Percentiles rank a stretch among this genome's conserved stretches.
Conservation (phyloP, 306 rosid species). For the Vigna reflexopilosa region DNA sequence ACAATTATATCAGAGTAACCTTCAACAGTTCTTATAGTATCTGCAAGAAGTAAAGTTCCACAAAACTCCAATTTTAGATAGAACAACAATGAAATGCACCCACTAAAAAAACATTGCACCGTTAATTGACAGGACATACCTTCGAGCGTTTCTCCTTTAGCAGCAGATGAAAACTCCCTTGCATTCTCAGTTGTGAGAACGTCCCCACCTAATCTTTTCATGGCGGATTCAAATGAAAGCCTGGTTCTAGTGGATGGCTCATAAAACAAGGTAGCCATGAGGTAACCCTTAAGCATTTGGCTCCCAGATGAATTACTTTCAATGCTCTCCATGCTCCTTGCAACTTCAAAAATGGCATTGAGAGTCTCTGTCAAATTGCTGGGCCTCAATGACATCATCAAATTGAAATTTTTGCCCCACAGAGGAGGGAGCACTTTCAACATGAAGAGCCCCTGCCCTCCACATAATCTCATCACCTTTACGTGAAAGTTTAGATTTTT, state of each 20-base stretch:
- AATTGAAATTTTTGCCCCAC: conserved; percentile 70
- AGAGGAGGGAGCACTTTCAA: conserved; percentile 54
- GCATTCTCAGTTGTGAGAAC: conserved; percentile 97
- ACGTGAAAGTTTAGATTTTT: conserved; percentile 35
- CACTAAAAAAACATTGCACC: background rate
- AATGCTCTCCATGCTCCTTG: conserved; percentile 81
- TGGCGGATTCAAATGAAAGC: conserved; percentile 97
- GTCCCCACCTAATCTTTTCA: conserved; percentile 96
- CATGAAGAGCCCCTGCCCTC: conserved; percentile 47
- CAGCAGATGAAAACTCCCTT: conserved; percentile 90
- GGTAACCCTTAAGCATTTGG: conserved; percentile 83
- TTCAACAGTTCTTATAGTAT: conserved; percentile 85
- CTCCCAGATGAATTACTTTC: conserved; percentile 69
- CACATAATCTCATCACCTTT: conserved; percentile 43
- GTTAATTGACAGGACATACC: conserved; percentile 49
- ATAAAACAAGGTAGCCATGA: conserved; percentile 95
- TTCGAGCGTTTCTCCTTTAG: conserved; percentile 97
- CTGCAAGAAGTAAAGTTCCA: conserved; percentile 58
- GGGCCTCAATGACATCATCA: conserved; percentile 87
- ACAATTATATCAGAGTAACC: conserved; percentile 93
- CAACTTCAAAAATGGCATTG: conserved; percentile 74
- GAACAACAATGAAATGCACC: conserved; percentile 21
- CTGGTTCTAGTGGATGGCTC: conserved; percentile 97
- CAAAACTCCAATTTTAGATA: conserved; percentile 17
- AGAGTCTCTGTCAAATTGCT: conserved; percentile 79